Evolutionary conservation across 768 basidiomycete genomes (phyloP).

Genomic region (Wakefieldia striispora): DNA sequence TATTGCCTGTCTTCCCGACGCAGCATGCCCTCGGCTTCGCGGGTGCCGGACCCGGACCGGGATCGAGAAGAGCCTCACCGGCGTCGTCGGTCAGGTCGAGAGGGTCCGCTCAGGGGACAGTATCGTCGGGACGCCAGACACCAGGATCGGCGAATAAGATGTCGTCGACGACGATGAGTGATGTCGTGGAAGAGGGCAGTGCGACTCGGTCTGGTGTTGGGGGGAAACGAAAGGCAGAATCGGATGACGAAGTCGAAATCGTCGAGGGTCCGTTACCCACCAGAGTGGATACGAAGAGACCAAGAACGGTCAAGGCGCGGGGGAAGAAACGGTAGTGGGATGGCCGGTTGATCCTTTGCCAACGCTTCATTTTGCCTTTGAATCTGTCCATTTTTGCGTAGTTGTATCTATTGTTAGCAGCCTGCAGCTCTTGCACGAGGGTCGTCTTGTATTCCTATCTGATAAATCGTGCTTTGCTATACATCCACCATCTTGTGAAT

Average conservation of each 20-base stretch:
- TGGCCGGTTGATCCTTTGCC: too few species aligned
- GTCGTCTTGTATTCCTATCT: too few species aligned
- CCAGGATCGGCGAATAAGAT: slow-evolving; percentile 42
- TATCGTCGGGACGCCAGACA: slow-evolving; percentile 42
- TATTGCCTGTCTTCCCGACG: slow-evolving; percentile 23
- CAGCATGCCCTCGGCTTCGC: slow-evolving; percentile 15
- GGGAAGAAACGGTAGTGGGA: slow-evolving; percentile 45
- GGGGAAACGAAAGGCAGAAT: slow-evolving; percentile 52
- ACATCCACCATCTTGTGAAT: too few species aligned
- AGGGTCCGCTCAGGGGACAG: slow-evolving; percentile 28
- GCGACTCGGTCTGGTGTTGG: background rate
- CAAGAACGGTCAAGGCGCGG: slow-evolving; percentile 34
- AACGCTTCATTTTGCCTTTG: too few species aligned
- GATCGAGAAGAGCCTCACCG: slow-evolving; percentile 43
- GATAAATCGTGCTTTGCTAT: too few species aligned
- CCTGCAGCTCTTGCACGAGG: too few species aligned
- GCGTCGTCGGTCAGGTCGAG: slow-evolving; percentile 50
- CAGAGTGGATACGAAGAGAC: slow-evolving; percentile 37
- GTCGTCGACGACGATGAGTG: slow-evolving; percentile 45
- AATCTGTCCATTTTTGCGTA: too few species aligned
- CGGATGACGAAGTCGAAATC: slow-evolving; percentile 58
- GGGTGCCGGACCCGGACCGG: slow-evolving; percentile 10
- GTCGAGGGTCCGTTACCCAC: slow-evolving; percentile 44
- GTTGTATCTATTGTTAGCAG: too few species aligned
- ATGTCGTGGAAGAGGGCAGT: slow-evolving; percentile 43